These are phyloP conservation scores for Penicillium sp. DNA, from an alignment of 2,329 filamentous ascomycete genomes.

Conservation along the genomic window DNA sequence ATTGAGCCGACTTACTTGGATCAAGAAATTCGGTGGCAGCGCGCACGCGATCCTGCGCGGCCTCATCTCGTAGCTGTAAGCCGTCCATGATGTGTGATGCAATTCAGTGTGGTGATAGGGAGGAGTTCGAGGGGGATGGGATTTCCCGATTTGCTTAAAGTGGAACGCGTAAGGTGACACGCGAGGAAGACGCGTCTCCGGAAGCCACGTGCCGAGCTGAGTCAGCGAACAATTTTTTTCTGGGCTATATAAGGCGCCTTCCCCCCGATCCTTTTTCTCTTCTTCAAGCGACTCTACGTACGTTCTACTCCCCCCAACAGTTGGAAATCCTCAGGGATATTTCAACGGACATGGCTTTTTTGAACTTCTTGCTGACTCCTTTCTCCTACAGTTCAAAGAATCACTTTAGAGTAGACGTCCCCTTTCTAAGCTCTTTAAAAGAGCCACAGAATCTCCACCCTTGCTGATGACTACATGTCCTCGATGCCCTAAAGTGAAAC, in stretches of 20 bases:
- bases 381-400: constrained; percentile 58
- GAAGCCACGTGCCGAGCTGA: neutral
- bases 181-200: constrained; percentile 2
- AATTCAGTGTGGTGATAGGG: constrained; percentile 15
- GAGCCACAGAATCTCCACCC: constrained; percentile 89
- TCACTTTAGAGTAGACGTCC: constrained; percentile 98
- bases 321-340: neutral
- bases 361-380: constrained; percentile 19
- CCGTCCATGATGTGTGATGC: constrained; percentile 58
- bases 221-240: constrained; percentile 1
- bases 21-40: constrained; percentile 90
- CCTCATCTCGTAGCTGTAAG: constrained; percentile 76
- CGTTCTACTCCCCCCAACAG: constrained; percentile 8
- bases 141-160: constrained; percentile 33
- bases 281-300: constrained; percentile 16
- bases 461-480: constrained; percentile 89
- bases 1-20: constrained; percentile 62
- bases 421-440: constrained; percentile 85
- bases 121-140: constrained; percentile 15
- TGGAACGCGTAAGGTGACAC: constrained; percentile 27
- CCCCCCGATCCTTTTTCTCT: constrained; percentile 6
- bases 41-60: constrained; percentile 75
- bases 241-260: constrained; percentile 6
- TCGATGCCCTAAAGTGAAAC: constrained; percentile 86
- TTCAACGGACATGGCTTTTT: neutral